These are phyloP conservation scores for Tephrocybe sp. DNA, from an alignment of 768 basidiomycete genomes.

Conservation along the genomic window DNA sequence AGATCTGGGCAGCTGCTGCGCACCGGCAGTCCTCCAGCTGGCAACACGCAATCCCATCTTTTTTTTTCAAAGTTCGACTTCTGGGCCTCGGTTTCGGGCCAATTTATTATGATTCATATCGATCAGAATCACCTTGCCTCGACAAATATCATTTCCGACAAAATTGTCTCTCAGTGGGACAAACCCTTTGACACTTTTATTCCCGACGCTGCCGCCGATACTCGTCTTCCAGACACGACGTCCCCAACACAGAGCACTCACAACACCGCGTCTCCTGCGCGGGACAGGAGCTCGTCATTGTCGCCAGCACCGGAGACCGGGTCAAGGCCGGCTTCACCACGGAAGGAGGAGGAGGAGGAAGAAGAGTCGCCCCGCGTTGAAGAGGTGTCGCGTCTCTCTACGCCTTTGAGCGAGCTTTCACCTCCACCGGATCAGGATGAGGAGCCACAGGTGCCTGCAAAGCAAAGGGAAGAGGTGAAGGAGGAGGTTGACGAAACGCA, in stretches of 20 bases:
- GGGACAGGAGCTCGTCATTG: slow-evolving; percentile 54
- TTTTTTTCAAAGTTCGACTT: slow-evolving; percentile 5
- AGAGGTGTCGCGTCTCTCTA: slow-evolving; percentile 53
- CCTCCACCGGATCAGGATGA: slow-evolving; percentile 40
- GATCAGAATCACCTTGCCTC: slow-evolving; percentile 45
- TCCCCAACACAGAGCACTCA: slow-evolving; percentile 22
- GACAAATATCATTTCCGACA: slow-evolving; percentile 19
- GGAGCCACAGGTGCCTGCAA: slow-evolving; percentile 20
- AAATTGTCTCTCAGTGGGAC: slow-evolving; percentile 18
- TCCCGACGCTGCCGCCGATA: slow-evolving; percentile 3
- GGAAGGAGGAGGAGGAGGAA: slow-evolving; percentile 25
- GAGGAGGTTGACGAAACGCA: not conserved
- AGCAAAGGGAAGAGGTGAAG: slow-evolving; percentile 11
- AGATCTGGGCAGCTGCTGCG: slow-evolving; percentile 5
- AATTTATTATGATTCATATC: slow-evolving; percentile 47
- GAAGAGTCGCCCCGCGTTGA: slow-evolving; percentile 19
- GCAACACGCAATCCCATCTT: slow-evolving; percentile 12
- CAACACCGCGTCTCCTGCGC: slow-evolving; percentile 25
- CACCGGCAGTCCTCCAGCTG: slow-evolving; percentile 11
- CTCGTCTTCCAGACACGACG: slow-evolving; percentile 21
- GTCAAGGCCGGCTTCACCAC: slow-evolving; percentile 31
- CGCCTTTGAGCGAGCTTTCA: slow-evolving; percentile 76
- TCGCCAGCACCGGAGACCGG: slow-evolving; percentile 51
- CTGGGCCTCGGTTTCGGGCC: slow-evolving; percentile 16
- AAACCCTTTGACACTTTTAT: slow-evolving; percentile 13